Evolutionary conservation across 345 rosid genomes (phyloP).

Genomic region (Garcia nutans): DNA sequence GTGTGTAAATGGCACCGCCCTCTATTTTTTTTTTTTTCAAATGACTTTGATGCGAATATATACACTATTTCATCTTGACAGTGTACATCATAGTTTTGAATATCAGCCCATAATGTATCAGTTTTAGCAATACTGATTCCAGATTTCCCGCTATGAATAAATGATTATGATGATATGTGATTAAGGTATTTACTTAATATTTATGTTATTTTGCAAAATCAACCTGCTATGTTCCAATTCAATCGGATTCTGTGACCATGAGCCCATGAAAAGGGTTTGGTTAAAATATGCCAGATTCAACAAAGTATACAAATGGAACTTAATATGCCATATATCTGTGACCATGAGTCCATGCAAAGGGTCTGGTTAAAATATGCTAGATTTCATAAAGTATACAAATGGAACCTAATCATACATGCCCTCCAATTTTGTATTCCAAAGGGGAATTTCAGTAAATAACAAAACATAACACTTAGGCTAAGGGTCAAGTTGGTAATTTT

Average conservation of each 20-base stretch:
- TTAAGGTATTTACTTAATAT: no score
- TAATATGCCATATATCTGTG: no score
- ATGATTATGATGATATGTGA: no score
- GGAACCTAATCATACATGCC: background rate
- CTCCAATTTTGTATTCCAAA: background rate
- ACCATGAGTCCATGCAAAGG: background rate
- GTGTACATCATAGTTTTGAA: no score
- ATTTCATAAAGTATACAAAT: no score
- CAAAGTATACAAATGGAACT: background rate
- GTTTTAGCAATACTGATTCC: no score
- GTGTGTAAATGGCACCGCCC: background rate
- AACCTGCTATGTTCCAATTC: no score
- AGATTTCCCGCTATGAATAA: no score
- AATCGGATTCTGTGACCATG: background rate
- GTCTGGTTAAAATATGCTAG: background rate
- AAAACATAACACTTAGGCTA: background rate
- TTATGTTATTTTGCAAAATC: no score
- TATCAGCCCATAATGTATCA: no score
- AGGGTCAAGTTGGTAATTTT: background rate
- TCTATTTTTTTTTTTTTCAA: no score
- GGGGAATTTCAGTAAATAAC: background rate
- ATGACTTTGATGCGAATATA: background rate
- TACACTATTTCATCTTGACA: background rate
- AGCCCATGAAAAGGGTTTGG: background rate
- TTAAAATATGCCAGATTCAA: background rate